phyloP scores from a whole-genome alignment of 805 yeast species.

The Jamesozyma rosinii region DNA sequence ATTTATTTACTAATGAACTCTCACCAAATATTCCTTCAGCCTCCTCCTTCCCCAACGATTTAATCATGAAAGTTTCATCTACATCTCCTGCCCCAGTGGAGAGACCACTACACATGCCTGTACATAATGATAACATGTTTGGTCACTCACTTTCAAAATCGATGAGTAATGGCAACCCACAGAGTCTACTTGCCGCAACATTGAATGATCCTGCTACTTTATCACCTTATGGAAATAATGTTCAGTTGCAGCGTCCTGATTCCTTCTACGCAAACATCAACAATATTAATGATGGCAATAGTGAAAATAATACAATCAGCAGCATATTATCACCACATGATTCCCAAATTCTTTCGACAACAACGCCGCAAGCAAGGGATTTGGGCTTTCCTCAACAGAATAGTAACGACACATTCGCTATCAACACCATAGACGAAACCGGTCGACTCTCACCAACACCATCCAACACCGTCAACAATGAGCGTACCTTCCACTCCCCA shows the following conservation, averaged over 20 bases:
- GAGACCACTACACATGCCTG: neutral
- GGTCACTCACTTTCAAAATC: slow-evolving; percentile 3
- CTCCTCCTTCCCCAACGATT: neutral
- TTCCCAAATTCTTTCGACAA: slow-evolving; percentile 4
- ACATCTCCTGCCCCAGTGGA: neutral
- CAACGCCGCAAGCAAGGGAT: slow-evolving; percentile 1
- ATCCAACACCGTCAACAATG: slow-evolving; percentile 3
- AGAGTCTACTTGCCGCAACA: slow-evolving; percentile 14
- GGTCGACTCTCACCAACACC: neutral
- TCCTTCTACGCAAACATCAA: slow-evolving; percentile 2
- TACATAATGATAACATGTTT: neutral
- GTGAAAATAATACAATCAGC: neutral
- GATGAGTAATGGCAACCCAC: slow-evolving; percentile 7
- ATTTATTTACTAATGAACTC: slow-evolving; percentile 1
- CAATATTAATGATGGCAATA: neutral
- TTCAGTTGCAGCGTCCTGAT: slow-evolving; percentile 2
- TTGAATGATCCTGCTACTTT: slow-evolving; percentile 7
- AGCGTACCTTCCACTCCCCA: slow-evolving; percentile 16
- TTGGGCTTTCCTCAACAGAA: neutral
- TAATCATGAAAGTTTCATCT: neutral
- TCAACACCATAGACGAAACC: neutral
- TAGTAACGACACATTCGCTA: neutral
- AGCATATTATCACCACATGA: slow-evolving; percentile 6
- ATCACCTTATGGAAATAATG: slow-evolving; percentile 6
- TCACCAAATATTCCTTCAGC: neutral